A percentile compares a stretch with the other conserved stretches of the same genome.
phyloP scores from a whole-genome alignment of 2,329 filamentous ascomycete genomes.

The Plectosphaerella plurivora region DNA sequence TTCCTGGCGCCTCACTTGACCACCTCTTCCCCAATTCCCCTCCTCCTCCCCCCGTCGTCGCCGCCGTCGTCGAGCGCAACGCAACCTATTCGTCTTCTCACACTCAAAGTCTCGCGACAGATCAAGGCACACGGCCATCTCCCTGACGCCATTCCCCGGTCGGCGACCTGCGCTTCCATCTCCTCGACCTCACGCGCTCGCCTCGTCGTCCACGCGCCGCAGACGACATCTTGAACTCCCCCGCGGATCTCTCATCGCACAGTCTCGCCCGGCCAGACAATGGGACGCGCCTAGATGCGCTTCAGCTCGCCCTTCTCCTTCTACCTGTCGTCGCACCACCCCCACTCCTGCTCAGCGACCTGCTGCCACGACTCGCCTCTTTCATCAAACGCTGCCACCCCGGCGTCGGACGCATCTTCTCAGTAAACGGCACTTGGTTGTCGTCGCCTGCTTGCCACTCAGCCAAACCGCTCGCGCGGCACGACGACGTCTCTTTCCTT shows the following conservation, averaged over 20 bases:
- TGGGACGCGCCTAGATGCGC: constrained; percentile 26
- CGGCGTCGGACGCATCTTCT: constrained; percentile 11
- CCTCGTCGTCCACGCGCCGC: background rate
- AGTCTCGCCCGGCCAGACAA: constrained; percentile 17
- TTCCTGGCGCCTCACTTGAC: constrained; percentile 6
- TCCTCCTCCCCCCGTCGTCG: constrained; percentile 1
- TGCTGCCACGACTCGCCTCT: background rate
- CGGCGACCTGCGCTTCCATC: constrained; percentile 1
- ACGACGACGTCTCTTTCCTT: constrained; percentile 15
- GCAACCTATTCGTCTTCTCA: background rate
- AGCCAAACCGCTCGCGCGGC: background rate
- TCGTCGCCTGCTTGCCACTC: background rate
- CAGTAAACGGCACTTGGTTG: constrained; percentile 5
- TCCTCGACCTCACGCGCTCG: background rate
- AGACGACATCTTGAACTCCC: constrained; percentile 1
- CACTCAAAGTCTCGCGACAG: background rate
- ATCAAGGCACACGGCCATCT: background rate
- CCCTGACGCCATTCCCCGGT: constrained; percentile 2
- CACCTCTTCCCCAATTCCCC: background rate
- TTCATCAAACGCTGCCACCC: constrained; percentile 3
- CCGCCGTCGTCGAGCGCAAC: background rate
- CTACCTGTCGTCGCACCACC: constrained; percentile 12
- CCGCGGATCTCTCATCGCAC: constrained; percentile 3
- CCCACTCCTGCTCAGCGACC: constrained; percentile 1
- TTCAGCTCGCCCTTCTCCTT: background rate